Percentiles rank a stretch among this genome's conserved stretches.
phyloP scores from a whole-genome alignment of 805 yeast species.

The Lachancea lanzarotensis region DNA sequence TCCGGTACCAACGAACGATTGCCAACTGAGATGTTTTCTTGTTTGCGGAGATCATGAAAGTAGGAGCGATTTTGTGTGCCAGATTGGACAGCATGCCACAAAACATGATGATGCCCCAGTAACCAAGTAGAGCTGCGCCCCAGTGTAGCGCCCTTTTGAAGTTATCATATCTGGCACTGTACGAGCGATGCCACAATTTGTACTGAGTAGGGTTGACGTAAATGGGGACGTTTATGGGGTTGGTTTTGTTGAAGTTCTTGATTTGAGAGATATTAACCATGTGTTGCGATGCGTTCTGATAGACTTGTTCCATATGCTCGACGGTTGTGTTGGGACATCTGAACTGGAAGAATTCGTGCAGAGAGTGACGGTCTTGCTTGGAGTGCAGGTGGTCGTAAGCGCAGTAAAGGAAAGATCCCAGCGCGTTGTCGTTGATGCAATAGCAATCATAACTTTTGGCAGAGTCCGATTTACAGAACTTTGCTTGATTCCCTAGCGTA shows the following conservation, averaged over 20 bases:
- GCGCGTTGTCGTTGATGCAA: constrained; percentile 25
- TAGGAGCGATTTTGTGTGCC: constrained; percentile 36
- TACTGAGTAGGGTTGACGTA: constrained; percentile 25
- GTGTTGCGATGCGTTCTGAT: constrained; percentile 41
- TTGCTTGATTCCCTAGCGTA: constrained; percentile 18
- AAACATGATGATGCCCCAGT: constrained; percentile 43
- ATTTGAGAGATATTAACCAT: constrained; percentile 31
- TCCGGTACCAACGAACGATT: constrained; percentile 13
- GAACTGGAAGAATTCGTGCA: constrained; percentile 22
- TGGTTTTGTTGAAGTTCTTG: constrained; percentile 33
- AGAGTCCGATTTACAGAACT: constrained; percentile 21
- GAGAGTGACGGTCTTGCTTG: constrained; percentile 9
- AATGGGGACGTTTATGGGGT: constrained; percentile 35
- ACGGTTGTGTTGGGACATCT: constrained; percentile 33
- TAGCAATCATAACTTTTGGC: constrained; percentile 20
- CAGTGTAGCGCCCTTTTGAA: constrained; percentile 38
- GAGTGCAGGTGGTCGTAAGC: constrained; percentile 14
- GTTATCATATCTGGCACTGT: constrained; percentile 31
- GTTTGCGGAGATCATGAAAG: constrained; percentile 26
- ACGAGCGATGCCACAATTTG: constrained; percentile 21
- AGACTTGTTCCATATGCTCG: constrained; percentile 33
- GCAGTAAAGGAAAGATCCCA: constrained; percentile 30
- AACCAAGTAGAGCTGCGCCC: constrained; percentile 43
- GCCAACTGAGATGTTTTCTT: constrained; percentile 19
- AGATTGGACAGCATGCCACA: constrained; percentile 39